Evolutionary conservation across 345 rosid species (phyloP).

Genomic region (Pseudoturritis turrita): DNA sequence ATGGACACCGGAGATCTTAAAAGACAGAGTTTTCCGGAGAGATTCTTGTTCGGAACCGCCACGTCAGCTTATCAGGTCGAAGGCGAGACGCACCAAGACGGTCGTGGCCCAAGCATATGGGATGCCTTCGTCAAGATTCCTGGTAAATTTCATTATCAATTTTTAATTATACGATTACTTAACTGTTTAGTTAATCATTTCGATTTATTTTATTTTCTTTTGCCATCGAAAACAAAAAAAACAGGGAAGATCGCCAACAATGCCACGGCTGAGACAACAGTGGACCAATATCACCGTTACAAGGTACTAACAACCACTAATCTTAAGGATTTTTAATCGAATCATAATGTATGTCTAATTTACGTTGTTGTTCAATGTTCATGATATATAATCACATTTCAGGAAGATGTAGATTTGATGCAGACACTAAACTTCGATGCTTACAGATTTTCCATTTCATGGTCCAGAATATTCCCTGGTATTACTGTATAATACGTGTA

Average conservation of each 20-base stretch:
- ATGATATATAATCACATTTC: neutral
- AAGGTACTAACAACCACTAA: slow-evolving; percentile 36
- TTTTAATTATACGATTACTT: no score
- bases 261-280: slow-evolving; percentile 70
- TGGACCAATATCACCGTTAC: slow-evolving; percentile 94
- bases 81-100: slow-evolving; percentile 83
- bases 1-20: slow-evolving; percentile 57
- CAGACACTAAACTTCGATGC: slow-evolving; percentile 76
- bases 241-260: slow-evolving; percentile 74
- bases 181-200: no score
- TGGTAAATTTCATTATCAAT: slow-evolving; percentile 32
- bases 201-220: neutral
- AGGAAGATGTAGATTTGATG: slow-evolving; percentile 91
- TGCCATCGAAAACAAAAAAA: neutral
- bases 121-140: slow-evolving; percentile 74
- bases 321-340: neutral
- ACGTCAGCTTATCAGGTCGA: slow-evolving; percentile 96
- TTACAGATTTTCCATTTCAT: slow-evolving; percentile 92
- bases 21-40: slow-evolving; percentile 45
- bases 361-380: neutral
- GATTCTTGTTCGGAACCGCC: slow-evolving; percentile 82
- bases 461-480: slow-evolving; percentile 99
- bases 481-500: neutral
- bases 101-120: slow-evolving; percentile 99
- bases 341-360: neutral